Evolutionary conservation across 371 early-diverging fungal genomes (phyloP), one percentile per base, ranked within the genome.

Genomic region (Mucor velutinosus): DNA sequence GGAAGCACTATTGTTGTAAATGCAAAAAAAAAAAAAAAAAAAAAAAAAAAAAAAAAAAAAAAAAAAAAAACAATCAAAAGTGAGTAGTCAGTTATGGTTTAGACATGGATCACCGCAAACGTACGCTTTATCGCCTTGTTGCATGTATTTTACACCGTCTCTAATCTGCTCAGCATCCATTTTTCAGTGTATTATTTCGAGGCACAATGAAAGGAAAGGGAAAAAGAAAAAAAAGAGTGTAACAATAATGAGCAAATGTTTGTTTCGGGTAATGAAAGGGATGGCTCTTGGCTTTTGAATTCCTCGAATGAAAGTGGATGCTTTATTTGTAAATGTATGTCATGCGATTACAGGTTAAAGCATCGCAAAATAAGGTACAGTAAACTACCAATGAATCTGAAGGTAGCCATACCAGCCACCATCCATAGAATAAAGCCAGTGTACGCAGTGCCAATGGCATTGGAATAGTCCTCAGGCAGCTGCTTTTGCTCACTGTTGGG

Each of bases 361-460:
- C 66, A 73, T 14, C 62, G 60, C 32, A 78, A 60, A 7, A 74
- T 15, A 58, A 76, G 72, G 45, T 73, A 77, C 81, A 80, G 55
- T 85, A 82, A 55, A 60, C 92, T 90, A 21, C 95, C 96, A 58
- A 93, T 61, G 80, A 94, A 94, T 8, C 96, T 83, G 70, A 94
- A 86, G 3, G 85, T 71, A 4, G 93, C 82, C 64, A 93, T 82
- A 0, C 74, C 90, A n/a, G 92, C 85, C 3, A 95, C 94, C 27
- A 91, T 88, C 92, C 93, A 96, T 72, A 96, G 89, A 65, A 95
- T 91, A 69, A 92, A 91, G 21, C 87, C 89, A 27, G 94, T 87
- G 67, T 93, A 95, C 1, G 87, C 63, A 45, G 67, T 65, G 1
- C 74, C 74, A 1, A 77, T 58, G 0, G 66, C 66, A 25, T 68